Conservation (phyloP, 495 filamentous ascomycete genomes). For the Podospora appendiculata region DNA sequence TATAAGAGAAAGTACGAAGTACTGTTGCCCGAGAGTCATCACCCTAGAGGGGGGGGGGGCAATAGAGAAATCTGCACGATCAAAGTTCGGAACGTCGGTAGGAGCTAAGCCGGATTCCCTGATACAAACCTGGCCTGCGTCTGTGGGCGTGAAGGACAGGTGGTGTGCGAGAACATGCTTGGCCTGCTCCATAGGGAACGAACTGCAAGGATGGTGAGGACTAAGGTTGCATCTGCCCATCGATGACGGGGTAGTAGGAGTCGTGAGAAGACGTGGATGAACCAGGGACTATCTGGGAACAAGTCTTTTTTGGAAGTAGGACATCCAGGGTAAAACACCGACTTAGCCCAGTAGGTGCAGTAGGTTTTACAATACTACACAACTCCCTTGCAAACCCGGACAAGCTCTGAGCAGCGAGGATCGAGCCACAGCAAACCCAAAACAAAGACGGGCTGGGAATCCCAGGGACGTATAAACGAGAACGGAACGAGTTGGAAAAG, state of each 20-base stretch:
- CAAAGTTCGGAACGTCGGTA: conserved; percentile 43
- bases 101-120: conserved; percentile 44
- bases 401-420: not conserved
- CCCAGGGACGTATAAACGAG: no score
- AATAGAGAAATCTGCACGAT: conserved; percentile 24
- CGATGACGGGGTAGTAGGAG: conserved; percentile 26
- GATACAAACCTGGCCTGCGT: conserved; percentile 42
- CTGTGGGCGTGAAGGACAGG: conserved; percentile 33
- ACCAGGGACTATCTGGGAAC: conserved; percentile 15
- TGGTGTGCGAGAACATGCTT: conserved; percentile 39
- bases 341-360: not conserved
- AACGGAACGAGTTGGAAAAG: no score
- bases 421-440: no score
- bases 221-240: conserved; percentile 38
- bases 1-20: conserved; percentile 34
- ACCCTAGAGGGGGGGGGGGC: conserved; percentile 26
- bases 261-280: conserved; percentile 9
- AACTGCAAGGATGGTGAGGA: conserved; percentile 25
- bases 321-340: conserved; percentile 19
- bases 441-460: no score
- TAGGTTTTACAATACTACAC: no score
- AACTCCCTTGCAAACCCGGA: not conserved
- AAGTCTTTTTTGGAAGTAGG: conserved; percentile 11
- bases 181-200: conserved; percentile 35
- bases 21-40: conserved; percentile 23